A percentile compares a stretch with the other conserved stretches of the same genome.
phyloP scores from a whole-genome alignment of 2,329 filamentous ascomycete genomes.

The Colletotrichum coccodes region DNA sequence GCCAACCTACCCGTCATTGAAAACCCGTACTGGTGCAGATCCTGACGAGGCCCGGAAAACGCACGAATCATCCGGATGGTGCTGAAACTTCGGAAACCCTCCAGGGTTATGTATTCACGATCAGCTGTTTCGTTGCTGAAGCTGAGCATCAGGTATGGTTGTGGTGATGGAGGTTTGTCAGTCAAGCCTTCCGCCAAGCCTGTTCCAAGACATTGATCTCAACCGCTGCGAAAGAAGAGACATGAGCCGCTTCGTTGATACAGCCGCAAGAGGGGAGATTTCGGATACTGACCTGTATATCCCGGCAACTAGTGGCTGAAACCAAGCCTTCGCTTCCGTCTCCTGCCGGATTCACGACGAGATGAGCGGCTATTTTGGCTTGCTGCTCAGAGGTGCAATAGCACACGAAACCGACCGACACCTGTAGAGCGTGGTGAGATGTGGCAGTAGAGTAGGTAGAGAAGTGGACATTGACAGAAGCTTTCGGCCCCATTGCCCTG shows the following conservation, averaged over 20 bases:
- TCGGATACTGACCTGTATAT: background rate
- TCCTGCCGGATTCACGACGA: background rate
- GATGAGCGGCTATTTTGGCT: background rate
- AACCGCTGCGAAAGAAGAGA: constrained; percentile 15
- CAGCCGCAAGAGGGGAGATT: background rate
- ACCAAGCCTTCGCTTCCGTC: background rate
- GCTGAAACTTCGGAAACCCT: background rate
- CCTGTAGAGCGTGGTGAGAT: background rate
- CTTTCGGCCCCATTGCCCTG: background rate
- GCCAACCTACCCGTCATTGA: background rate
- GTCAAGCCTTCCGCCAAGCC: background rate
- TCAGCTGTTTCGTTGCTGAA: constrained; percentile 15
- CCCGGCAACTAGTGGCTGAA: background rate
- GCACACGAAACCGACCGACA: background rate
- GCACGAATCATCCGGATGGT: background rate
- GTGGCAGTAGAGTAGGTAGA: background rate
- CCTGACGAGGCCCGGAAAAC: background rate
- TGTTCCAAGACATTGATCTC: constrained; percentile 10
- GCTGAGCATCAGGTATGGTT: background rate
- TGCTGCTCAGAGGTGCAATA: background rate
- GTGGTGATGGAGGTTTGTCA: background rate
- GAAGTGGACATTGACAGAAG: background rate
- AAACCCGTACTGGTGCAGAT: background rate
- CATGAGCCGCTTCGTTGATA: background rate
- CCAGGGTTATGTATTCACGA: background rate